Evolutionary conservation across 768 basidiomycete species (phyloP), one percentile per base, ranked within the genome.

Genomic region (Mycena amicta): DNA sequence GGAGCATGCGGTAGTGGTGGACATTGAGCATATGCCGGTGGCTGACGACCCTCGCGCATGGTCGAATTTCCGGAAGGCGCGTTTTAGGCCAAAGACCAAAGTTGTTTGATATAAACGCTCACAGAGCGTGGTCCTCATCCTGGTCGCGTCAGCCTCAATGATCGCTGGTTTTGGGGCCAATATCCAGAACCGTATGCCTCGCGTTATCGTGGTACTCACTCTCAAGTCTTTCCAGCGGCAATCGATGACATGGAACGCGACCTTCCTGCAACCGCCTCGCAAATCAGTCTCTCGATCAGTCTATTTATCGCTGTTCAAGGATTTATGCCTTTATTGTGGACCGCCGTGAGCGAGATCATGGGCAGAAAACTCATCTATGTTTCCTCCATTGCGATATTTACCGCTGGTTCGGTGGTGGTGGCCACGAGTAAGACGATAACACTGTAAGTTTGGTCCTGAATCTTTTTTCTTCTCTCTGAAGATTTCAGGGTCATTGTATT

Each of bases 281-380:
- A 89, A 61, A 85, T 93, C 56, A 87, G 89, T 59, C 76, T 85
- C 70, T 83, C 82, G 57, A 74, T 92, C 15, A 86, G 89, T 0
- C 59, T 87, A n/a, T 93, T 90, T 70, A 89, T 91, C 57, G 72
- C 87, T 2, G 65, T 90, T 12, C 92, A 93, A 69, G 91, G 92
- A 2, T 69, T 74, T 12, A 71, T 85, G 53, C 92, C 91, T 0
- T 65, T 90, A 12, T 31, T 87, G 3, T 92, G 91, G 90, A 82
- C 79, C 53, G 80, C 84, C 0, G 72, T 88, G 25, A 87, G 86
- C 55, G 92, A 93, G 71, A 81, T 93, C 29, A 86, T 84, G 66
- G 92, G 91, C 6, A 76, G 91, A 53, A 92, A 84, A 86, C 56
- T 79, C 18, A 81, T 88, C 2, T 88, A 87, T 65, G 62, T 86